Evolutionary conservation across 2,329 filamentous ascomycete genomes (phyloP), one percentile per base, ranked within the genome.

Genomic region (Trichoderma sp.): DNA sequence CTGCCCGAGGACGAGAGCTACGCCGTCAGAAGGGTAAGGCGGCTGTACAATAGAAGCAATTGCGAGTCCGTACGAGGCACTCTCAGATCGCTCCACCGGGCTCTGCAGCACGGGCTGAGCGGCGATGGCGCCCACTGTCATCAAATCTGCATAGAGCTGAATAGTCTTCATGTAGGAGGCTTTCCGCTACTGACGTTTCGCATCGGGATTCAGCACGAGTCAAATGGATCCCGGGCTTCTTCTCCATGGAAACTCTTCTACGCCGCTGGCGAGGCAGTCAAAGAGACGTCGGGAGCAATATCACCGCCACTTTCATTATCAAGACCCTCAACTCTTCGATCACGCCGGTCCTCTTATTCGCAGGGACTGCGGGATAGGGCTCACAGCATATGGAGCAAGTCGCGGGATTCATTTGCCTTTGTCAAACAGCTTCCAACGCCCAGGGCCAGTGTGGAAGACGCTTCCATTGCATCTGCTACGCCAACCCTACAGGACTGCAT

Each of bases 371-470:
- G 63, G 6, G 52, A 49, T 4, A 66, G 24, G 37, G 63, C 63
- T 10, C 39, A 49, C 4, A 49, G 28, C 52, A 56, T 66, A 49
- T 66, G 63, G 63, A 66, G 63, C 37, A 66, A 49, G 58, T 66
- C 63, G 5, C 63, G 63, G 7, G 63, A 58, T 14, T 66, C 63
- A 11, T 66, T 66, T 30, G 56, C 63, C 3, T 66, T 66, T 30
- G 58, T 18, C 6, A 43, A 28, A 39, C 24, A 46, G 18, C 60
- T 16, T 7, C n/a, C 5, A 34, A 13, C n/a, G 7, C 46, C 4
- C 49, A 26, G n/a, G 49, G 63, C 51, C 8, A 66, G 63, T 7
- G 63, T 66, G 21, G 63, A 66, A 49, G 63, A 56, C 37, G 56
- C 63, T 28, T 56, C 63, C 46, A 66, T 49, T 37, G 37, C n/a